Percentiles rank a stretch among this genome's conserved stretches.
These are phyloP conservation scores for Novymonas esmeraldas DNA, from an alignment of 208 protist genomes.

Conservation along the genomic window DNA sequence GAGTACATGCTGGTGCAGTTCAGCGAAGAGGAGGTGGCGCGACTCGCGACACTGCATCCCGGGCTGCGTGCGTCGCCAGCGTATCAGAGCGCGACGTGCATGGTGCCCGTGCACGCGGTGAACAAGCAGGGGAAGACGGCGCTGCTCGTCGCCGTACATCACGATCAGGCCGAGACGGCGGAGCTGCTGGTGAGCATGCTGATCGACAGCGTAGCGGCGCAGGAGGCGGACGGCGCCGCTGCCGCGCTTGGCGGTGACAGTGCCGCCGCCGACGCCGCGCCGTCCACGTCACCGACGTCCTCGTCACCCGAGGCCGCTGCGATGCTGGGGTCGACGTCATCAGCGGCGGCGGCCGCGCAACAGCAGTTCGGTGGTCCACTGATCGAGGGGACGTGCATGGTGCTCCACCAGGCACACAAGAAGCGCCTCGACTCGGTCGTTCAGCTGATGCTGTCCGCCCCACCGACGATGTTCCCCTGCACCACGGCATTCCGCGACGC, in stretches of 20 bases:
- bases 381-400: conserved; percentile 73
- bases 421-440: conserved; percentile 61
- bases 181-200: conserved; percentile 64
- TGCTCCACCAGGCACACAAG: conserved; percentile 51
- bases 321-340: conserved; percentile 2
- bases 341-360: background rate
- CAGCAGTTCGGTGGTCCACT: conserved; percentile 49
- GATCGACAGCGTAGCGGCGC: conserved; percentile 17
- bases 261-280: background rate
- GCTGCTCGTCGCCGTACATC: conserved; percentile 72
- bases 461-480: conserved; percentile 32
- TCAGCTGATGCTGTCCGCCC: conserved; percentile 58
- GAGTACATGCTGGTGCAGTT: conserved; percentile 87
- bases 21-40: conserved; percentile 66
- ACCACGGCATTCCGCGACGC: conserved; percentile 31
- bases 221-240: background rate
- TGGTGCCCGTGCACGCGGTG: conserved; percentile 34
- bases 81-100: conserved; percentile 12
- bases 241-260: background rate
- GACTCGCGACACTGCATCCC: conserved; percentile 25
- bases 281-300: background rate
- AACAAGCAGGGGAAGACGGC: conserved; percentile 73
- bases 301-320: conserved; percentile 9
- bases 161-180: conserved; percentile 48
- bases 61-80: conserved; percentile 12